Evolutionary conservation across 441 rosid species (phyloP), one percentile per base, ranked within the genome.

Genomic region (Populus hybrid): DNA sequence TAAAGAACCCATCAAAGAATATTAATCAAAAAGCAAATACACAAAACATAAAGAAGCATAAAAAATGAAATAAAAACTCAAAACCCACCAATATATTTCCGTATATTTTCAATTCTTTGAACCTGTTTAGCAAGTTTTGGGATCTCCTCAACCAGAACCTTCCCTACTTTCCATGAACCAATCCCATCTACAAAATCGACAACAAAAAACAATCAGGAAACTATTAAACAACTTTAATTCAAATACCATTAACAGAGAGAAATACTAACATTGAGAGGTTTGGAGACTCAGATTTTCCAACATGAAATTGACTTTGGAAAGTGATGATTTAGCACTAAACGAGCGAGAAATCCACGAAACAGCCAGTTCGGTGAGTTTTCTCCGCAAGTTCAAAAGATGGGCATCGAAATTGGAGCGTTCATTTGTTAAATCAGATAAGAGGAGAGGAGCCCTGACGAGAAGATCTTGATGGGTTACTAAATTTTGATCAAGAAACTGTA

Each of bases 341-440:
- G 94, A 92, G 28, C 86, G 87, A 64, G 91, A 86, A 82, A 94
- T 91, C 95, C 97, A 94, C 2, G 93, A 91, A 23, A 90, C 88
- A 28, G 86, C 85, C 76, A 75, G 86, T 80, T 89, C 86, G 3
- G 81, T 75, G 59, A 90, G 89, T 72, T 69, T 77, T 28, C 67
- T 74, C 16, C 80, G 90, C 20, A 92, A 88, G 24, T 81, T 69
- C 2, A 80, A 82, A 78, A 89, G 84, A 73, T 79, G 50, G 71
- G 70, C 67, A 72, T 88, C 89, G 77, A 75, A 82, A 79, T 80
- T 82, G 69, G 84, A 18, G 80, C 83, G 81, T 77, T 75, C 82
- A 21, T 69, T 36, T 69, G 69, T 74, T 76, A 88, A 79, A 77
- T 77, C 84, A 26, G 88, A 69, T 10, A 84, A 66, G 30, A 89